Percentiles rank a stretch among this genome's conserved stretches.
Evolutionary conservation across 2,329 filamentous ascomycete genomes (phyloP).

Genomic region (Herpotrichia juniperi): DNA sequence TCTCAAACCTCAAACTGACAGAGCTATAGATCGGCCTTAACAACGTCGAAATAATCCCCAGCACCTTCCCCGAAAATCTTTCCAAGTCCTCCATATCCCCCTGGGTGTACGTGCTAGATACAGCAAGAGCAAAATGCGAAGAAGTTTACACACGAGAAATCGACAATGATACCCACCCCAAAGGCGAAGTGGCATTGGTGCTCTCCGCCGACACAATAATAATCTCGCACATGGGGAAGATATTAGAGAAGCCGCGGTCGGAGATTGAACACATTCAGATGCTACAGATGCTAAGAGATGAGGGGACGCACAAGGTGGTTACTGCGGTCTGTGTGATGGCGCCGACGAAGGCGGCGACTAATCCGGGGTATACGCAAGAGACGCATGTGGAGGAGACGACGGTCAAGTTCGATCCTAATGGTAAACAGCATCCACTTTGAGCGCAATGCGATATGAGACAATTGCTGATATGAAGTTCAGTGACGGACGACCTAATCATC

Average conservation of each 20-base stretch:
- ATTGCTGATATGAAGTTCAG: constrained; percentile 30
- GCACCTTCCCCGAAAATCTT: constrained; percentile 82
- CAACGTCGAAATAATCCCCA: constrained; percentile 84
- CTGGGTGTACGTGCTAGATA: constrained; percentile 89
- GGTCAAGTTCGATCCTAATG: constrained; percentile 79
- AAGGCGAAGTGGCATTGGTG: constrained; percentile 79
- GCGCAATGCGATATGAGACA: not conserved
- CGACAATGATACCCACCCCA: constrained; percentile 56
- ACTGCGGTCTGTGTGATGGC: constrained; percentile 86
- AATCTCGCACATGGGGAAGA: constrained; percentile 73
- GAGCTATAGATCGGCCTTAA: constrained; percentile 73
- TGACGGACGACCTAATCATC: constrained; percentile 82
- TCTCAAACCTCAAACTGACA: constrained; percentile 8
- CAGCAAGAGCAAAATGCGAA: constrained; percentile 81
- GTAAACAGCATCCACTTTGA: no score
- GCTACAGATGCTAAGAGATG: constrained; percentile 81
- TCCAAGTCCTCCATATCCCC: constrained; percentile 82
- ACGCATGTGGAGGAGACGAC: constrained; percentile 86
- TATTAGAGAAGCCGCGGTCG: constrained; percentile 88
- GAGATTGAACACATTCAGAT: constrained; percentile 83
- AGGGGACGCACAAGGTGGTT: constrained; percentile 77
- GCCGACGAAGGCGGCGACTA: constrained; percentile 77
- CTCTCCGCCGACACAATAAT: constrained; percentile 93
- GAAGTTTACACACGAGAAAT: constrained; percentile 70
- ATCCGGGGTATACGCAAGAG: constrained; percentile 85